Percentiles rank a stretch among this genome's conserved stretches.
Evolutionary conservation across 163 green algal species (phyloP).

Genomic region (Volvox carteri): DNA sequence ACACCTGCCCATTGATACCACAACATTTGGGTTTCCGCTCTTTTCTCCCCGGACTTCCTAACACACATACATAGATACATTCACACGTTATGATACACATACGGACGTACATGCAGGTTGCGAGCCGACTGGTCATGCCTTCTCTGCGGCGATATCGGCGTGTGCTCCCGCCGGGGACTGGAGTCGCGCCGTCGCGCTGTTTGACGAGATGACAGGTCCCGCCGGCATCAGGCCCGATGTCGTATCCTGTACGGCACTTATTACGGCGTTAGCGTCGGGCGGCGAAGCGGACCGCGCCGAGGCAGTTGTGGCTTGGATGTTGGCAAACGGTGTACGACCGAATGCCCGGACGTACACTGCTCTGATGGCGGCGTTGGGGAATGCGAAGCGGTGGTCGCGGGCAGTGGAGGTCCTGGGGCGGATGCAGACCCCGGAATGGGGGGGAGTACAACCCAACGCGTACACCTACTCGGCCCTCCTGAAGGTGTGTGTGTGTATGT

Average conservation of each 20-base stretch:
- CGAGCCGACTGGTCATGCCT: conserved; percentile 81
- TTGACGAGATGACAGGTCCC: conserved; percentile 86
- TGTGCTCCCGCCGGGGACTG: conserved; percentile 86
- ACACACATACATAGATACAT: too few species aligned
- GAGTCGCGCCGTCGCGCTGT: conserved; percentile 83
- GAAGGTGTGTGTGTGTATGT: conserved; percentile 65
- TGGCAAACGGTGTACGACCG: conserved; percentile 71
- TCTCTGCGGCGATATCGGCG: conserved; percentile 88
- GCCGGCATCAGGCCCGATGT: conserved; percentile 87
- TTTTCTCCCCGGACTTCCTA: too few species aligned
- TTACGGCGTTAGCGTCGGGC: conserved; percentile 80
- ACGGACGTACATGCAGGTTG: too few species aligned
- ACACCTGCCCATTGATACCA: too few species aligned
- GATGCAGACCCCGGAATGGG: conserved; percentile 78
- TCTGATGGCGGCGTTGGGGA: conserved; percentile 85
- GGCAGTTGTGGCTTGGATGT: conserved; percentile 87
- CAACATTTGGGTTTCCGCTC: too few species aligned
- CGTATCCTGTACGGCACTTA: conserved; percentile 92
- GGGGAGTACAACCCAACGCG: conserved; percentile 82
- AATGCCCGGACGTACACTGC: conserved; percentile 94
- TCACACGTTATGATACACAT: too few species aligned
- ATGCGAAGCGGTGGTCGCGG: conserved; percentile 80
- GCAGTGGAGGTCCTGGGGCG: conserved; percentile 76
- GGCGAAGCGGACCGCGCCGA: conserved; percentile 68
- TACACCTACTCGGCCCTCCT: conserved; percentile 92